Evolutionary conservation across 169 alveolate genomes (phyloP).

Genomic region (Theileria parva): DNA sequence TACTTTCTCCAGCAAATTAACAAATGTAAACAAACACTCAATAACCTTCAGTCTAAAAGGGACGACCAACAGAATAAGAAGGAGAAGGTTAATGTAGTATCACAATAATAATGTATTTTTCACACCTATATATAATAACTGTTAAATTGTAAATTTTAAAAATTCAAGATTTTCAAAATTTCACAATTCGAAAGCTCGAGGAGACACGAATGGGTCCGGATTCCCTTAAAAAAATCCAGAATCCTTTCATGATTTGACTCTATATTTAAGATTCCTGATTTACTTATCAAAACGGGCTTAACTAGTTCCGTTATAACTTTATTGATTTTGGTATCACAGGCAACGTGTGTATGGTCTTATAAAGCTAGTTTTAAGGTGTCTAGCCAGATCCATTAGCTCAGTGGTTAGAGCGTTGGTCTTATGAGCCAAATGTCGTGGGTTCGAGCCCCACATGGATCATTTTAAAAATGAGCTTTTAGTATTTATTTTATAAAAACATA

Average conservation of each 20-base stretch:
- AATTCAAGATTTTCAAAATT: background rate
- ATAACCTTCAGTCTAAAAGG: constrained; percentile 57
- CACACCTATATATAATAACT: background rate
- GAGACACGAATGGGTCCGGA: background rate
- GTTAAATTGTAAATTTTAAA: no score
- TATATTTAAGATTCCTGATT: background rate
- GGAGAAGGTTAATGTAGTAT: constrained; percentile 36
- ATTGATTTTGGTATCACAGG: background rate
- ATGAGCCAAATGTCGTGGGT: constrained; percentile 87
- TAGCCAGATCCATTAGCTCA: constrained; percentile 83
- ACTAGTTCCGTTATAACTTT: background rate
- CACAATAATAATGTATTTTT: background rate
- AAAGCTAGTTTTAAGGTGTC: constrained; percentile 5
- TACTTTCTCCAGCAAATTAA: constrained; percentile 76
- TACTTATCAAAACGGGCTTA: background rate
- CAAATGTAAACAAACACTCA: constrained; percentile 69
- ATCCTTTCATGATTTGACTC: background rate
- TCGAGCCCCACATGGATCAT: constrained; percentile 87
- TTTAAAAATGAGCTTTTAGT: constrained; percentile 7
- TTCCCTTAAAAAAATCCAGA: background rate
- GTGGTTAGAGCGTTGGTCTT: constrained; percentile 88
- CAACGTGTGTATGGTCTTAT: constrained; percentile 4
- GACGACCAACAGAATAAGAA: constrained; percentile 43
- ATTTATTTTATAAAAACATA: no score
- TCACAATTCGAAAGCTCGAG: no score